A percentile compares a stretch with the other conserved stretches of the same genome.
These are phyloP conservation scores for Elongisporangium undulatum DNA, from an alignment of 352 stramenopile genomes.

Conservation along the genomic window DNA sequence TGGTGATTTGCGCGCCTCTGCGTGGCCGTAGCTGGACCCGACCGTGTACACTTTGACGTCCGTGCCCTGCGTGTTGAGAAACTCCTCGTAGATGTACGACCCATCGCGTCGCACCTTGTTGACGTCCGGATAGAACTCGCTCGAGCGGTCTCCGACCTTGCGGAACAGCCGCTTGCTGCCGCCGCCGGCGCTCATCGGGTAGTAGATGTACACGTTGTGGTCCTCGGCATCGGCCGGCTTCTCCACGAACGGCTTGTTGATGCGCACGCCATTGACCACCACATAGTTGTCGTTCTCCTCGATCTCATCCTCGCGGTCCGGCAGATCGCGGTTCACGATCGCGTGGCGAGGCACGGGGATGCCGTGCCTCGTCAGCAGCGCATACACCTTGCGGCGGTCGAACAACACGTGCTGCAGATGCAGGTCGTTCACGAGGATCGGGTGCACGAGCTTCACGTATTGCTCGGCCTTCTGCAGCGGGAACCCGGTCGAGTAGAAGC, in stretches of 20 bases:
- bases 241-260: conserved; percentile 99
- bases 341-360: conserved; percentile 97
- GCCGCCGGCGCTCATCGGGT: conserved; percentile 95
- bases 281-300: conserved; percentile 84
- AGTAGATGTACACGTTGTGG: conserved; percentile 99
- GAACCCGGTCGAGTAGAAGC: conserved; percentile 98
- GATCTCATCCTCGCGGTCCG: conserved; percentile 59
- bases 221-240: conserved; percentile 99
- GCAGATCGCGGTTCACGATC: conserved; percentile 92
- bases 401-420: conserved; percentile 95
- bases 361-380: conserved; percentile 90
- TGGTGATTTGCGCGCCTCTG: conserved; percentile 98
- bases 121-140: conserved; percentile 96
- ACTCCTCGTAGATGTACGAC: conserved; percentile 97
- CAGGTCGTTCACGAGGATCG: conserved; percentile 98
- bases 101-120: conserved; percentile 95
- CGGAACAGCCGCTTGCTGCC: conserved; percentile 99
- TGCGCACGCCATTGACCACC: conserved; percentile 91
- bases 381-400: conserved; percentile 95
- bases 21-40: conserved; percentile 98
- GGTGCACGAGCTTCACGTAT: conserved; percentile 95
- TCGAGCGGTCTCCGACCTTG: conserved; percentile 93
- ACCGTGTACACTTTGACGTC: conserved; percentile 99
- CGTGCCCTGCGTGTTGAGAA: conserved; percentile 99
- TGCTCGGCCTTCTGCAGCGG: conserved; percentile 95